Conservation (phyloP, 2,329 filamentous ascomycete genomes). For the Arthroderma sp. region DNA sequence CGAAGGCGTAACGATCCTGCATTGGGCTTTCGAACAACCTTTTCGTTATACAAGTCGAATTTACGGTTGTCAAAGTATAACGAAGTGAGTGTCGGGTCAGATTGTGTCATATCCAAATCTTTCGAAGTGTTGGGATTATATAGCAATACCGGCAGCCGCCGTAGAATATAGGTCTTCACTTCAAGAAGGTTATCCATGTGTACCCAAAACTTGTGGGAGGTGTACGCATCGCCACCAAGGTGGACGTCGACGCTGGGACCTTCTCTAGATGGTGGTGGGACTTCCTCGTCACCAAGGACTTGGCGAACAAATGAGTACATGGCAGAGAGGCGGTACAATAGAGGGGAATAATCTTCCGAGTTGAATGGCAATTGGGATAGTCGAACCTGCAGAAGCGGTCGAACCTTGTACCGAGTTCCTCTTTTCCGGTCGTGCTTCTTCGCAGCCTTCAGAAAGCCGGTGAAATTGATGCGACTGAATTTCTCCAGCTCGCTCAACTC, state of each 20-base stretch:
- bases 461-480: slow-evolving; percentile 94
- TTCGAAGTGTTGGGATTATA: slow-evolving; percentile 81
- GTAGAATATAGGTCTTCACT: slow-evolving; percentile 89
- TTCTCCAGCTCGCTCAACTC: slow-evolving; percentile 89
- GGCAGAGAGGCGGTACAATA: slow-evolving; percentile 76
- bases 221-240: slow-evolving; percentile 54
- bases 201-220: slow-evolving; percentile 91
- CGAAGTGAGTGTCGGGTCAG: slow-evolving; percentile 82
- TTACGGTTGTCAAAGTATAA: slow-evolving; percentile 86
- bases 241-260: slow-evolving; percentile 31
- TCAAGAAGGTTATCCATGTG: slow-evolving; percentile 91
- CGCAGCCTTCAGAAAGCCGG: slow-evolving; percentile 91
- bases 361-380: slow-evolving; percentile 86
- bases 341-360: slow-evolving; percentile 80
- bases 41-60: slow-evolving; percentile 76
- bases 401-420: slow-evolving; percentile 72
- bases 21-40: slow-evolving; percentile 62
- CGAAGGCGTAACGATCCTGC: slow-evolving; percentile 73
- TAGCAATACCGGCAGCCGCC: slow-evolving; percentile 77
- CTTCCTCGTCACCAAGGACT: slow-evolving; percentile 39
- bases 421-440: slow-evolving; percentile 98
- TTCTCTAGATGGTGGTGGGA: slow-evolving; percentile 40
- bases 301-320: slow-evolving; percentile 94
- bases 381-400: slow-evolving; percentile 81
- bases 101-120: slow-evolving; percentile 60